These are phyloP conservation scores for Melocanna baccifera DNA, from an alignment of 176 grass and related monocot species.

Conservation along the genomic window DNA sequence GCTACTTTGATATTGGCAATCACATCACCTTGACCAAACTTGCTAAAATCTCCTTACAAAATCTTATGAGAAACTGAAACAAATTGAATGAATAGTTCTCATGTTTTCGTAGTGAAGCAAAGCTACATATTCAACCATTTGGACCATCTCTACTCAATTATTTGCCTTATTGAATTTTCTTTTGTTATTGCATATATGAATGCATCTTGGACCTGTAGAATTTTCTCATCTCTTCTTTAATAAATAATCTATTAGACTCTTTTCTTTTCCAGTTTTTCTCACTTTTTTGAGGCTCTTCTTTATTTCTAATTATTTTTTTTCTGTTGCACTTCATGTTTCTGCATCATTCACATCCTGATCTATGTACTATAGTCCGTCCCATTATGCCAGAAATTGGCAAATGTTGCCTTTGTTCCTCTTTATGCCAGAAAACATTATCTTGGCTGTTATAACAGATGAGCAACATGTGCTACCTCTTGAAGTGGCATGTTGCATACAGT, in stretches of 20 bases:
- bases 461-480: neutral
- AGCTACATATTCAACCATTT: neutral
- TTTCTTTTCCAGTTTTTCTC: neutral
- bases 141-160: neutral
- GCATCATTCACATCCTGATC: neutral
- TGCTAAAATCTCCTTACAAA: neutral
- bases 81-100: neutral
- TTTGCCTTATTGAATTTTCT: neutral
- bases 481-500: neutral
- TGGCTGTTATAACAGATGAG: neutral
- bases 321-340: neutral
- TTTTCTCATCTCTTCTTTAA: neutral
- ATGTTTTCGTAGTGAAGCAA: slow-evolving; percentile 14
- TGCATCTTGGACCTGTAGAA: neutral
- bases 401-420: neutral
- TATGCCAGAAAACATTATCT: neutral
- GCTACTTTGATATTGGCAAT: neutral
- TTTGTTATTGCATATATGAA: neutral
- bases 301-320: neutral
- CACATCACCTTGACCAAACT: neutral
- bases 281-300: neutral
- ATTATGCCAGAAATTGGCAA: slow-evolving; percentile 2
- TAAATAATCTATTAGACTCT: neutral
- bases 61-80: slow-evolving; percentile 5
- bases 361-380: neutral